Evolutionary conservation across 1,284 basidiomycete species (phyloP), one percentile per base, ranked within the genome.

Genomic region (Ganoderma resinaceum): DNA sequence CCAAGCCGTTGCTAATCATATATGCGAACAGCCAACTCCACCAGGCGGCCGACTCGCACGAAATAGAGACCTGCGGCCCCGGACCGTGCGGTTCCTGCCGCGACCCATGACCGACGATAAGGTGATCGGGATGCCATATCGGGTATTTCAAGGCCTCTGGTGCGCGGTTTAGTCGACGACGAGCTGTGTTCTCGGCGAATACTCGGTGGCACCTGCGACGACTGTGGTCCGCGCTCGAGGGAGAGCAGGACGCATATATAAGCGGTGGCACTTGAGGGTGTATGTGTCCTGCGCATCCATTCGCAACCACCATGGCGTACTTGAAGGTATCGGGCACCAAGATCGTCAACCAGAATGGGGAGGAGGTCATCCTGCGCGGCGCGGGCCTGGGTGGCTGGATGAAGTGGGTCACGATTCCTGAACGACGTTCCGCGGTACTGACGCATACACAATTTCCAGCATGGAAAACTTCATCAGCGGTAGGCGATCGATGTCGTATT

Each of bases 301-400:
- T 29, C 29, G 55, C 57, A 43, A 31, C 12, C 53, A 72, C 37
- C 58, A 80, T 80, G 79, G 75, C 86, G 59, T 70, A 62, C 70
- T 79, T 91, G 55, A 85, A 82, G 72, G 85, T 91, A 18, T 81
- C 80, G 52, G 88, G 87, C 31, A 87, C 83, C 9, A 87, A 85
- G 72, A 82, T 91, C 70, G 84, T 91, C 64, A 84, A 90, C 75
- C 83, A 82, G 58, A 78, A 85, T 57, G 87, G 83, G 23, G 81
- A 87, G 53, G 85, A 89, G 69, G 81, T 91, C 65, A 81, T 90
- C 71, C 82, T 92, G 65, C 83, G 89, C 35, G 91, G 91, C 46
- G 89, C 89, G 53, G 91, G 91, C 42, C 80, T 91, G 37, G 90
- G 89, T 70, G 90, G 89, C 69, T 91, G 90, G 88, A 88, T 90